Evolutionary conservation across 495 filamentous ascomycete genomes (phyloP), one percentile per base, ranked within the genome.

Genomic region (Evernia prunastri): DNA sequence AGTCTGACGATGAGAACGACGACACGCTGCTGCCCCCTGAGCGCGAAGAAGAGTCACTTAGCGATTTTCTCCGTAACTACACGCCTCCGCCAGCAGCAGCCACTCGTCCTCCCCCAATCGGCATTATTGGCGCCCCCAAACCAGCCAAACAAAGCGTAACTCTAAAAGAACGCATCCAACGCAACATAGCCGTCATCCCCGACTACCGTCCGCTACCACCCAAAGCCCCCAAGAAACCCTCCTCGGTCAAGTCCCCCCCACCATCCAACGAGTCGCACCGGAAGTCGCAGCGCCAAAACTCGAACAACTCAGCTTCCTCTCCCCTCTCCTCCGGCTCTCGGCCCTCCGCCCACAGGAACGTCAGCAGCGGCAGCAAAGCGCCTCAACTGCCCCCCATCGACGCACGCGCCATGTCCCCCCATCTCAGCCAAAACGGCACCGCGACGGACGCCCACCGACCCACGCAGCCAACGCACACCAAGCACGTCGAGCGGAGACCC

Each of bases 21-120:
- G 45, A 27, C 23, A 54, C 59, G 25, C 57, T 54, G 20, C 49
- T 63, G 23, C 53, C 59, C 20, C 57, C 56, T 15, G 76, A 86
- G 20, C 73, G 86, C 35, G 86, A 88, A 69, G 71, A 82, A 59
- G 83, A 86, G 63, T 91, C 88, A 69, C 72, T 97, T 56, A 84
- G 90, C 39, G 95, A 99, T 68, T 99, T 99, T 78, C 78, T 99
- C 60, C 84, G 82, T 58, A 92, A 83, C 68, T 87, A 83, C n/a
- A 83, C 89, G 25, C 94, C 92, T 18, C 91, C 94, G 3, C 75
- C 81, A 20, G 65, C 74, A 79, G 23, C 78, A 75, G 33, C 70
- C 72, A 20, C 79, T 81, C 31, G 77, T 71, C 59, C 76, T 25
- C 37, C 76, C 18, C 70, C 78, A 29, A 58, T 61, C 36, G 42